These are phyloP conservation scores for Schizophyllum amplum DNA, from an alignment of 1,284 basidiomycete genomes.

Conservation along the genomic window DNA sequence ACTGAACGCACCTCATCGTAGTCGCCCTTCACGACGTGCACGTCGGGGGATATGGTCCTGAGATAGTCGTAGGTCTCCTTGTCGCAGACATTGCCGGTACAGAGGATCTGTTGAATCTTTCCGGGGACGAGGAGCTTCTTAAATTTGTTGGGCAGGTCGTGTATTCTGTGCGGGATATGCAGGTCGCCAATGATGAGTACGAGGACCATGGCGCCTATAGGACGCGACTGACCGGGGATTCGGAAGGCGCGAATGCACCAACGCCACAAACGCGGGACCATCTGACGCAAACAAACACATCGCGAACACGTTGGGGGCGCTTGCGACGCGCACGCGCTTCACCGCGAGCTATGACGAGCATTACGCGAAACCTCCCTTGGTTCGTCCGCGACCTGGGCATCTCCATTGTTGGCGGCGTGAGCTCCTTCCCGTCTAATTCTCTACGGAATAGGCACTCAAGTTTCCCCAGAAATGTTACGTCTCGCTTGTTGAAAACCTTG, in stretches of 20 bases:
- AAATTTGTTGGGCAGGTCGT: slow-evolving; percentile 93
- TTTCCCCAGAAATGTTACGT: slow-evolving; percentile 79
- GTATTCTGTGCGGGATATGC: slow-evolving; percentile 83
- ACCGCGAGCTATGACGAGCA: slow-evolving; percentile 45
- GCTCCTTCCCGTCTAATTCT: slow-evolving; percentile 12
- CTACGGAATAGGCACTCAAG: neutral
- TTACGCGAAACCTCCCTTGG: slow-evolving; percentile 72
- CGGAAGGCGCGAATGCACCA: neutral
- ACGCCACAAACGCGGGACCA: neutral
- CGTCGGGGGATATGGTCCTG: slow-evolving; percentile 93
- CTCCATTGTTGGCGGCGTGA: slow-evolving; percentile 75
- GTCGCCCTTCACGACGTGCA: slow-evolving; percentile 89
- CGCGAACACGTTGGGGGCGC: neutral
- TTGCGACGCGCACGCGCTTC: slow-evolving; percentile 1
- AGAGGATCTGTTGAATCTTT: slow-evolving; percentile 97
- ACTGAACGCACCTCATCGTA: slow-evolving; percentile 76
- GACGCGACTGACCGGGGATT: neutral
- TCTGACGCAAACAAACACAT: neutral
- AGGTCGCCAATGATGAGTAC: slow-evolving; percentile 93
- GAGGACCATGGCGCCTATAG: slow-evolving; percentile 51
- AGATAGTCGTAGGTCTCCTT: slow-evolving; percentile 96
- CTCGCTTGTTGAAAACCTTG: slow-evolving; percentile 82
- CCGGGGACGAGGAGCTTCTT: slow-evolving; percentile 95
- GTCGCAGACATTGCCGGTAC: slow-evolving; percentile 97
- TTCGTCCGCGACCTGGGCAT: slow-evolving; percentile 77